Base-by-base conservation (phyloP, 306 rosid species). In the Rosa persica region DNA sequence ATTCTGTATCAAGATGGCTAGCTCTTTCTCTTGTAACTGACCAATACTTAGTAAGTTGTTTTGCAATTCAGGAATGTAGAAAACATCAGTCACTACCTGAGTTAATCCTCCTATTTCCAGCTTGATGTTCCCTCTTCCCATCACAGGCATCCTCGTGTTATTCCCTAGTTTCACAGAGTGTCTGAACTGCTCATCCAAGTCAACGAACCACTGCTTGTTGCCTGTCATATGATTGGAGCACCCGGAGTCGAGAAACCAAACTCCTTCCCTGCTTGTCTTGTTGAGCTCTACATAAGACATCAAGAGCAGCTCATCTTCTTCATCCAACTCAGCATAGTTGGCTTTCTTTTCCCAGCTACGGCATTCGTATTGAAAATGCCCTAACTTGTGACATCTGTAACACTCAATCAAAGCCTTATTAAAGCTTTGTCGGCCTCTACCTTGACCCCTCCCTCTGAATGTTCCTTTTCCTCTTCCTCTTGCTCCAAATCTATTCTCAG, bases 231-330 rank as follows among this genome's bases (percentile, higher is more conserved):
- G 72, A 2, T 67, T 67, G 6, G 30, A 6, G 22, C 67, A 61
- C 4, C 67, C 30, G 0, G 15, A 61, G 12, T 61, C 67, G 0
- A 61, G 25, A 22, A n/a, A 47, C 22, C 22, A 46, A 12, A 46
- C 23, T 30, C 40, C 48, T 36, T 51, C 76, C 48, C 4, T 48
- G 49, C 25, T 38, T 5, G 20, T 22, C 16, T 46, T 46, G 20
- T 72, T 23, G 12, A 12, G 8, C 16, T 72, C 76, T 7, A 72
- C 76, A 72, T n/a, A 48, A 5, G 76, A 12, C 76, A 72, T 48
- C 43, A 72, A 12, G 6, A 72, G 40, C 23, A 72, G 2, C 44
- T 72, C 61, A 9, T 47, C 44, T 47, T 72, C 60, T 27, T 72
- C 76, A 49, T 72, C n/a, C 3, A 72, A 25, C 22, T 72, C 62